Evolutionary conservation across 164 flowering plant genomes (phyloP).

Genomic region (Pachysandra terminalis): DNA sequence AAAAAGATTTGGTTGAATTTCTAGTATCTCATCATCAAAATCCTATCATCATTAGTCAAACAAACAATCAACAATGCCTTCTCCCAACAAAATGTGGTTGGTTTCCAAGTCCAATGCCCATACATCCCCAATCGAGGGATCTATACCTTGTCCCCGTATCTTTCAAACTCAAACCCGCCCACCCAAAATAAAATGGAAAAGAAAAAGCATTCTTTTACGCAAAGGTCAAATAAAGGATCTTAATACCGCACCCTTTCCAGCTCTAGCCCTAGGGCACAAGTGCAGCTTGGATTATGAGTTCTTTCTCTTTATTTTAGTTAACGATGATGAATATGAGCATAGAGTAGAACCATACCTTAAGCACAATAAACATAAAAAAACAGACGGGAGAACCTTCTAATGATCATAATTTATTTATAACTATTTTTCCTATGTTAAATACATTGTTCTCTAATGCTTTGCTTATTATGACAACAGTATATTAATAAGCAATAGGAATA

Average conservation of each 20-base stretch:
- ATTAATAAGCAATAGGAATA: neutral
- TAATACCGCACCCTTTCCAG: neutral
- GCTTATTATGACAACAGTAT: neutral
- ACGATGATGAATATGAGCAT: neutral
- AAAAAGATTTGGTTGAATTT: no score
- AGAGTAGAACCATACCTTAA: no score
- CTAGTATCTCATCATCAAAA: no score
- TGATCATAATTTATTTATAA: neutral
- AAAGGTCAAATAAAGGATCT: neutral
- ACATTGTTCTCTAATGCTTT: neutral
- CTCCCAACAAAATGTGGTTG: no score
- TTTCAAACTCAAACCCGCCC: no score
- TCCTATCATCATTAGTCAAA: no score
- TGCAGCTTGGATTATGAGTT: neutral
- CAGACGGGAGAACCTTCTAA: neutral
- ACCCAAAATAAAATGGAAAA: neutral
- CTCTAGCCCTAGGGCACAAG: neutral
- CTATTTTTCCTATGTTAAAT: neutral
- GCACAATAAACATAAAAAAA: no score
- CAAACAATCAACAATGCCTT: no score
- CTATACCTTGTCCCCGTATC: neutral
- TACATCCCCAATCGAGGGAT: neutral
- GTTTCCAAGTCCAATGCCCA: no score
- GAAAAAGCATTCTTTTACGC: neutral
- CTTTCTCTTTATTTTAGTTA: no score